Conservation (phyloP, 805 yeast genomes). For the Nakazawaea wickerhamii region DNA sequence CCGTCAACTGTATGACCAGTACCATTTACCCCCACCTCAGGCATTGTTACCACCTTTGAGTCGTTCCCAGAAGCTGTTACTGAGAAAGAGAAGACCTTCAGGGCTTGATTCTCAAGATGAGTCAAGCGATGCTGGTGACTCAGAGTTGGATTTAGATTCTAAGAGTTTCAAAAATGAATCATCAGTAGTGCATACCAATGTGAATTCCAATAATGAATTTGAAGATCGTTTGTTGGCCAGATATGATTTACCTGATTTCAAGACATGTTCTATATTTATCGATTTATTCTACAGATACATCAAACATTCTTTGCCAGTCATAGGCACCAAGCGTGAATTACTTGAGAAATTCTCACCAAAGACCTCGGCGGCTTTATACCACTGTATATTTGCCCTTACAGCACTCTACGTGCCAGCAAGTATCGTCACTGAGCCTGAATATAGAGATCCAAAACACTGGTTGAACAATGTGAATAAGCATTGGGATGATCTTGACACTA, state of each 20-base stretch:
- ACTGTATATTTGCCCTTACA: conserved; percentile 31
- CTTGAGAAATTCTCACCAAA: conserved; percentile 25
- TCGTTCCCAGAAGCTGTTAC: not conserved
- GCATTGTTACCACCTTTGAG: conserved; percentile 11
- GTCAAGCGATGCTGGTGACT: not conserved
- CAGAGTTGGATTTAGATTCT: not conserved
- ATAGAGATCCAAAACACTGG: conserved; percentile 33
- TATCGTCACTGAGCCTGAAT: conserved; percentile 21
- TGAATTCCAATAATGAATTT: not conserved
- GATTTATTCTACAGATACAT: conserved; percentile 36
- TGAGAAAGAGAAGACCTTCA: not conserved
- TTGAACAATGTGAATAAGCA: conserved; percentile 27
- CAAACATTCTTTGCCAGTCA: conserved; percentile 30
- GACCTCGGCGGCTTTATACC: conserved; percentile 21
- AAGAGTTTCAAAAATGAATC: not conserved
- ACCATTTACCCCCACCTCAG: conserved; percentile 17
- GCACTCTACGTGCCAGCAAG: conserved; percentile 26
- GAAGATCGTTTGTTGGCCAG: conserved; percentile 23
- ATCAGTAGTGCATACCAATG: not conserved
- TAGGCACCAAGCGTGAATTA: conserved; percentile 31
- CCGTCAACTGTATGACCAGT: conserved; percentile 1
- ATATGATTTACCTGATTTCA: conserved; percentile 33
- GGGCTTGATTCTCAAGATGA: not conserved
- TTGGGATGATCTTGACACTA: conserved; percentile 25
- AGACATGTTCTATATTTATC: conserved; percentile 26